Evolutionary conservation across 2,329 filamentous ascomycete species (phyloP).

Genomic region (Ceratocystis alfenasii): DNA sequence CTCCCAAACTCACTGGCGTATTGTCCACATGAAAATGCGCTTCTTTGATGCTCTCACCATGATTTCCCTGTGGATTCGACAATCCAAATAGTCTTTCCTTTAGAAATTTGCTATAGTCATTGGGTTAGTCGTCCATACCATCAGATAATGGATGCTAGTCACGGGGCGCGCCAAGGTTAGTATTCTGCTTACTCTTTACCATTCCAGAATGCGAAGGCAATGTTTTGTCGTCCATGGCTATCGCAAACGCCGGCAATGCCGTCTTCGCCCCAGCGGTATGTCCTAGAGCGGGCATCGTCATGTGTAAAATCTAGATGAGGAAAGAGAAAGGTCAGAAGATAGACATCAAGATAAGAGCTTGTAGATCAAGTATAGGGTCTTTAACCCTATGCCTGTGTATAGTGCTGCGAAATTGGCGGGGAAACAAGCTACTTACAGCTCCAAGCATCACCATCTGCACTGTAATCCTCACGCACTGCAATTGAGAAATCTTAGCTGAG

Average conservation of each 20-base stretch:
- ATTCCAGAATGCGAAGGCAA: conserved; percentile 96
- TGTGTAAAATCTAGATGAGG: conserved; percentile 67
- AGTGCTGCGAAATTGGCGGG: not conserved
- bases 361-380: conserved; percentile 25
- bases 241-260: conserved; percentile 91
- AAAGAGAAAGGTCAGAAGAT: not conserved
- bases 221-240: conserved; percentile 80
- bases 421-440: conserved; percentile 53
- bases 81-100: conserved; percentile 92
- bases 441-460: conserved; percentile 84
- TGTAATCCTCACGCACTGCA: conserved; percentile 80
- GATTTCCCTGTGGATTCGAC: conserved; percentile 92
- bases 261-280: conserved; percentile 93
- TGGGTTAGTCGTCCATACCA: not conserved
- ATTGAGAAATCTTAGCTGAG: conserved; percentile 21
- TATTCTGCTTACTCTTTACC: conserved; percentile 61
- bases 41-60: conserved; percentile 94
- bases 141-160: conserved; percentile 4
- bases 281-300: conserved; percentile 76
- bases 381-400: not conserved
- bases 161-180: no score
- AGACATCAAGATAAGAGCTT: not conserved
- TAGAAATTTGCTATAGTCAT: conserved; percentile 59
- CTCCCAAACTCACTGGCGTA: conserved; percentile 44
- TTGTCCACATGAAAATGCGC: conserved; percentile 95